These are phyloP conservation scores for Immersiella caudata DNA, from an alignment of 495 filamentous ascomycete species.

Conservation along the genomic window DNA sequence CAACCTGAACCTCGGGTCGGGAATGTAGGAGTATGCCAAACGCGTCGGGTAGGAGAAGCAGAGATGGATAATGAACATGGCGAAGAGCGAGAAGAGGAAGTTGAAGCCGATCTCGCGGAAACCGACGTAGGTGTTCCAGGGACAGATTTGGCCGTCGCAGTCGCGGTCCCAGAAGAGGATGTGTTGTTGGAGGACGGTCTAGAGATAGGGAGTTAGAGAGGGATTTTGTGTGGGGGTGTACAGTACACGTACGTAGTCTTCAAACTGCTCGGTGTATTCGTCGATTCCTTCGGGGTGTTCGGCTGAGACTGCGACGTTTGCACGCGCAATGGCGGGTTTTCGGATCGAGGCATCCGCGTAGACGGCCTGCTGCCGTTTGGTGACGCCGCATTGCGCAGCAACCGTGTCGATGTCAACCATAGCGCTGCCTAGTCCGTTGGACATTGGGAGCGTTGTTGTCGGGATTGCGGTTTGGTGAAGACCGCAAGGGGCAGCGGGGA, in stretches of 20 bases:
- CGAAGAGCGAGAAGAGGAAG: constrained; percentile 47
- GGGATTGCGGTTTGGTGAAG: too few relatives aligned
- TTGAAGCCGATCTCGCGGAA: constrained; percentile 58
- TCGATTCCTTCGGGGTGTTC: constrained; percentile 38
- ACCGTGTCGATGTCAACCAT: constrained; percentile 9
- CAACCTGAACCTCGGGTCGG: constrained; percentile 48
- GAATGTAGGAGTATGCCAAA: constrained; percentile 48
- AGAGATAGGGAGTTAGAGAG: constrained; percentile 10
- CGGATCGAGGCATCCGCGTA: constrained; percentile 18
- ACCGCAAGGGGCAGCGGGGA: too few relatives aligned
- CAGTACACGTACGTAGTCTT: constrained; percentile 12
- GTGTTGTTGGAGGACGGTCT: constrained; percentile 57
- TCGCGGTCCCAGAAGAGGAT: constrained; percentile 53
- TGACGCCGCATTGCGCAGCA: constrained; percentile 1
- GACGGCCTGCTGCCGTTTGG: constrained; percentile 24
- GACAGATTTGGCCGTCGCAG: constrained; percentile 55
- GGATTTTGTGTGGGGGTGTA: background rate
- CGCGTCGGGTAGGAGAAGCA: constrained; percentile 57
- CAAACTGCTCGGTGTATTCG: constrained; percentile 13
- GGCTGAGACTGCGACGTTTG: constrained; percentile 40
- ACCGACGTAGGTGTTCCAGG: constrained; percentile 55
- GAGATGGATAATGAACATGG: constrained; percentile 51
- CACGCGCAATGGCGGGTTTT: constrained; percentile 36
- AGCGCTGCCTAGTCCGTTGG: too few relatives aligned
- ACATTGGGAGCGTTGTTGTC: too few relatives aligned